Evolutionary conservation across 2,329 filamentous ascomycete species (phyloP).

Genomic region (Septoria linicola): DNA sequence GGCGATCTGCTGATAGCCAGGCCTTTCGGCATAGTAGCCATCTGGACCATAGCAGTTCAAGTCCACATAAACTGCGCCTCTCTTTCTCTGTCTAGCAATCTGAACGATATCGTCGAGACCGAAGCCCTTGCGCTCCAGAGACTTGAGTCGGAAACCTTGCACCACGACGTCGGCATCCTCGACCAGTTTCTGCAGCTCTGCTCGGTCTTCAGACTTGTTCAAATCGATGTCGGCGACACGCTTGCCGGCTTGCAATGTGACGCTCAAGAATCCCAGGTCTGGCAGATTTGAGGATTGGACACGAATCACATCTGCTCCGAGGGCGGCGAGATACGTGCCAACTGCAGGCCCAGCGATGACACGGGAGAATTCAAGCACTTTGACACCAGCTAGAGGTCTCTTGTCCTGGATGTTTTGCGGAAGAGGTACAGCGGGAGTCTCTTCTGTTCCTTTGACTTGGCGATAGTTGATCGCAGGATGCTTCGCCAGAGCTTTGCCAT

Average conservation of each 20-base stretch:
- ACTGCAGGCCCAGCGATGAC: conserved; percentile 34
- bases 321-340: conserved; percentile 32
- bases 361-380: conserved; percentile 32
- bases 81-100: conserved; percentile 38
- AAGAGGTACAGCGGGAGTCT: conserved; percentile 16
- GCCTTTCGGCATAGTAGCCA: conserved; percentile 48
- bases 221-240: conserved; percentile 50
- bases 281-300: conserved; percentile 30
- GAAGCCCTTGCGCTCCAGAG: conserved; percentile 47
- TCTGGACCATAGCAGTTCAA: conserved; percentile 57
- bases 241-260: conserved; percentile 53
- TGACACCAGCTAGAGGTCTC: conserved; percentile 42
- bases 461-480: conserved; percentile 44
- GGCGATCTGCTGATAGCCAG: conserved; percentile 56
- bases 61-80: conserved; percentile 49
- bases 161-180: conserved; percentile 52
- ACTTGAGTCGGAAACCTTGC: conserved; percentile 51
- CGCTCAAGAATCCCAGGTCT: conserved; percentile 36
- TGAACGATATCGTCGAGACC: conserved; percentile 23
- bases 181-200: conserved; percentile 44
- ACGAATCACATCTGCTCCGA: conserved; percentile 36
- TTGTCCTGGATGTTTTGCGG: conserved; percentile 18
- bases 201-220: conserved; percentile 40
- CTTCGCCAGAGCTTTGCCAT: conserved; percentile 45
- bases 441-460: conserved; percentile 12